Evolutionary conservation across 2,329 filamentous ascomycete genomes (phyloP).

Genomic region (Arthroderma sp.): DNA sequence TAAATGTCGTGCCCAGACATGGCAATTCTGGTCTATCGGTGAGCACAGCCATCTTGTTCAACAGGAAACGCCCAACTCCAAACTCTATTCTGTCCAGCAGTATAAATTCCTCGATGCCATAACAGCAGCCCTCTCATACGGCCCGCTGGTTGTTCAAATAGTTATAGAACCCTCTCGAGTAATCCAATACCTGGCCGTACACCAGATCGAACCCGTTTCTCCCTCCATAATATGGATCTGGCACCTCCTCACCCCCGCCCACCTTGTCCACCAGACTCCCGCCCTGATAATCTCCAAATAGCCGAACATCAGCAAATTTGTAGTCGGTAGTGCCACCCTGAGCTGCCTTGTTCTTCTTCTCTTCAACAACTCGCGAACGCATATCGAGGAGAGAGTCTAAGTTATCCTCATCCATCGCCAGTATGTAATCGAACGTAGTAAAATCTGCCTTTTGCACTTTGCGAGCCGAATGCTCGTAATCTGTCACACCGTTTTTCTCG

Average conservation of each 20-base stretch:
- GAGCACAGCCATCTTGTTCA: too few species aligned
- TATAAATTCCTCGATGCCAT: too few species aligned
- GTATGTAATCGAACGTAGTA: conserved; percentile 74
- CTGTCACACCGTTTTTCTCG: conserved; percentile 55
- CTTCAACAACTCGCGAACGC: conserved; percentile 36
- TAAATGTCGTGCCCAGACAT: too few species aligned
- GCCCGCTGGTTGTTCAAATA: conserved; percentile 31
- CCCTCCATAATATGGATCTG: conserved; percentile 90
- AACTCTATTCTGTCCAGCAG: too few species aligned
- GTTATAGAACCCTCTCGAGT: conserved; percentile 63
- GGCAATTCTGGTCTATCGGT: too few species aligned
- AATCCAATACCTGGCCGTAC: conserved; percentile 71
- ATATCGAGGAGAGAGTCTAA: conserved; percentile 54
- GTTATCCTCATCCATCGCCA: conserved; percentile 87
- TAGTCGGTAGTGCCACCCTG: conserved; percentile 21
- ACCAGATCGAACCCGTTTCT: conserved; percentile 66
- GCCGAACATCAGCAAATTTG: conserved; percentile 46
- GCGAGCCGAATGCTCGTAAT: conserved; percentile 65
- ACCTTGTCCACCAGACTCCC: conserved; percentile 26
- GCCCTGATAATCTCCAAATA: conserved; percentile 74
- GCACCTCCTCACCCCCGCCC: conserved; percentile 52
- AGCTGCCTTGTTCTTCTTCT: conserved; percentile 34
- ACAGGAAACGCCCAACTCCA: too few species aligned
- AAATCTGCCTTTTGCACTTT: conserved; percentile 65
- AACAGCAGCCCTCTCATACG: too few species aligned